Percentiles rank a stretch among this genome's conserved stretches.
Conservation (phyloP, 805 yeast species). For the Ogataea thermomethanolica region DNA sequence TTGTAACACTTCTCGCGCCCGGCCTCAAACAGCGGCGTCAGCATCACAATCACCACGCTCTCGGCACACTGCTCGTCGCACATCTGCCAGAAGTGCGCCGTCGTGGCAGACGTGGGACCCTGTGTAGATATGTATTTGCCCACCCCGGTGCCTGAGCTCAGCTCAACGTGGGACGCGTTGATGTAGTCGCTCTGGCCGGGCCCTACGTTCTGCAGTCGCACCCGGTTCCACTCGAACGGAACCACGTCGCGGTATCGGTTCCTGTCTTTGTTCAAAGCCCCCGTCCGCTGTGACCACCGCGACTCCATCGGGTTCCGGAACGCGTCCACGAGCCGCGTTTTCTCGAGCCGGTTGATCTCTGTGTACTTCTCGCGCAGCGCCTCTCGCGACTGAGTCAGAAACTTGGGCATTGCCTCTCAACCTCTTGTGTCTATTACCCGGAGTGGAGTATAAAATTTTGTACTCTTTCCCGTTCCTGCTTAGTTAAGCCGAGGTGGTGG, state of each 20-base stretch:
- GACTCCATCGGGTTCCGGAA: conserved; percentile 15
- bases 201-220: conserved; percentile 32
- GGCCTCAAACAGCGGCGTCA: conserved; percentile 57
- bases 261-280: conserved; percentile 26
- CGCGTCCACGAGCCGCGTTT: conserved; percentile 19
- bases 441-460: not conserved
- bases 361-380: conserved; percentile 19
- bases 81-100: conserved; percentile 46
- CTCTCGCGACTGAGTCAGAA: conserved; percentile 22
- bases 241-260: conserved; percentile 62
- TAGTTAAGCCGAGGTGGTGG: not conserved
- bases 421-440: conserved; percentile 1
- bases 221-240: conserved; percentile 64
- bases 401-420: conserved; percentile 17
- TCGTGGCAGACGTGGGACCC: conserved; percentile 49
- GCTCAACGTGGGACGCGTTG: conserved; percentile 35
- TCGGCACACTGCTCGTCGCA: conserved; percentile 24
- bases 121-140: conserved; percentile 64
- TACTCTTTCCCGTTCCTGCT: conserved; percentile 6
- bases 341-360: conserved; percentile 14
- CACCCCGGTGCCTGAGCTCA: conserved; percentile 13
- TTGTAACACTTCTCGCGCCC: conserved; percentile 39
- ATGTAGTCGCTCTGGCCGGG: conserved; percentile 33
- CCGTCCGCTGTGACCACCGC: conserved; percentile 18
- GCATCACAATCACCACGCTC: conserved; percentile 58